A percentile compares a stretch with the other conserved stretches of the same genome.
phyloP scores from a whole-genome alignment of 345 rosid genomes.

The Salix koriyanagi region DNA sequence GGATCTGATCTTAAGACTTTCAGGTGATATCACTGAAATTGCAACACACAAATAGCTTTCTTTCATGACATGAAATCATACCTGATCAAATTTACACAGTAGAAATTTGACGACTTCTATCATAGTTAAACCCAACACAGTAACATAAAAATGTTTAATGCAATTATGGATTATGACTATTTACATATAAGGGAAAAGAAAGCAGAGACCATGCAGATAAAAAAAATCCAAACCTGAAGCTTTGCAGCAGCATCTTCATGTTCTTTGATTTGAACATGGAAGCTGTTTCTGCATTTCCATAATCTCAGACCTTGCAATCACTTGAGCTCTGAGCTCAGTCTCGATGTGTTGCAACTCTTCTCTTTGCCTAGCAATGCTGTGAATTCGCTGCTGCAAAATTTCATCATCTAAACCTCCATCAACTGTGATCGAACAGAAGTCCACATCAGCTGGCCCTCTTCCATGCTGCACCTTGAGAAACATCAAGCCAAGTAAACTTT shows the following conservation, averaged over 20 bases:
- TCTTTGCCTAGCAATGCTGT: slow-evolving; percentile 50
- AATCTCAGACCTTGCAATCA: slow-evolving; percentile 63
- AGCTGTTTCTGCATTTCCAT: slow-evolving; percentile 52
- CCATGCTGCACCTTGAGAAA: slow-evolving; percentile 72
- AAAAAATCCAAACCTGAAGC: slow-evolving; percentile 51
- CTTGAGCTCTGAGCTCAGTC: slow-evolving; percentile 73
- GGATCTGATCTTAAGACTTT: not conserved
- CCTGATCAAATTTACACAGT: not conserved
- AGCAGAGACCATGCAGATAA: not conserved
- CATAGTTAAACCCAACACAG: not conserved
- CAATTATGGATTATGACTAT: not conserved
- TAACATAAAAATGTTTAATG: not conserved
- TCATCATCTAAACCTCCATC: slow-evolving; percentile 51
- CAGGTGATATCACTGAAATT: not conserved
- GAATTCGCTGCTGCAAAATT: slow-evolving; percentile 62
- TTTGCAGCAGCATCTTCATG: slow-evolving; percentile 57
- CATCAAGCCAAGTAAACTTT: slow-evolving; percentile 25
- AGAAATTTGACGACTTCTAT: not conserved
- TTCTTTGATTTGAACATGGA: slow-evolving; percentile 57
- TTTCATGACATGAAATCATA: not conserved
- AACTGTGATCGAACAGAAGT: slow-evolving; percentile 50
- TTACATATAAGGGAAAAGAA: not conserved
- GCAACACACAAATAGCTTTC: not conserved
- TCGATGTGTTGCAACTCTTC: slow-evolving; percentile 74
- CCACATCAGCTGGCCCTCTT: slow-evolving; percentile 58